Evolutionary conservation across 2,329 filamentous ascomycete species (phyloP), one percentile per base, ranked within the genome.

Genomic region (Leptographium radiaticola): DNA sequence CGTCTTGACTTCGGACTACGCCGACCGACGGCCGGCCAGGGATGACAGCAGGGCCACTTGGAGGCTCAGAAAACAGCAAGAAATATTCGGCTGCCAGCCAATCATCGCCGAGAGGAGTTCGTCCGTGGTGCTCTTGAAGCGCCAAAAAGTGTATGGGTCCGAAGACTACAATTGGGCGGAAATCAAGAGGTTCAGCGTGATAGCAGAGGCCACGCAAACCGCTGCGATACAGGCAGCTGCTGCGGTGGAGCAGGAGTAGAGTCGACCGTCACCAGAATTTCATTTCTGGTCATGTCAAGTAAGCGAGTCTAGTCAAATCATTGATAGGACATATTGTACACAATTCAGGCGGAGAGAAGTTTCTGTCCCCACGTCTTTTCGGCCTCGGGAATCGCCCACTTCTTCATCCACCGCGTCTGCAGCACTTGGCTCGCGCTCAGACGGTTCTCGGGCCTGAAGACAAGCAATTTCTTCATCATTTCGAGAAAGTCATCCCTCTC

Each of bases 91-190:
- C 30, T 52, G 45, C 16, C 16, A 18, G 15, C 45, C 42, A 2
- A 47, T 52, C 13, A 49, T 42, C 34, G 30, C 8, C 9, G 59
- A 54, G 8, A 5, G 4, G 4, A 46, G 51, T 18, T 40, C 48
- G 10, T 43, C 39, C 6, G 25, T 58, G 31, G 43, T 58, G 30
- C 49, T 57, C 12, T 20, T 61, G 49, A 51, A 36, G 44, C 56
- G 34, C 46, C 60, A 63, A 53, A 58, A 53, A 49, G 58, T 62
- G 4, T 63, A 61, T 52, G 60, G 60, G 3, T 51, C 44, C 4
- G 59, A 59, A 40, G 57, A 61, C 42, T 52, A 52, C 7, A 18
- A 52, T 13, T 52, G 50, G 50, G 11, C 30, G 2, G 50, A 31
- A 11, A 46, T 52, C 33, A 25, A 2, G 31, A 16, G 13, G 11